Conservation (phyloP, 495 filamentous ascomycete species). For the Penicillium goetzii region DNA sequence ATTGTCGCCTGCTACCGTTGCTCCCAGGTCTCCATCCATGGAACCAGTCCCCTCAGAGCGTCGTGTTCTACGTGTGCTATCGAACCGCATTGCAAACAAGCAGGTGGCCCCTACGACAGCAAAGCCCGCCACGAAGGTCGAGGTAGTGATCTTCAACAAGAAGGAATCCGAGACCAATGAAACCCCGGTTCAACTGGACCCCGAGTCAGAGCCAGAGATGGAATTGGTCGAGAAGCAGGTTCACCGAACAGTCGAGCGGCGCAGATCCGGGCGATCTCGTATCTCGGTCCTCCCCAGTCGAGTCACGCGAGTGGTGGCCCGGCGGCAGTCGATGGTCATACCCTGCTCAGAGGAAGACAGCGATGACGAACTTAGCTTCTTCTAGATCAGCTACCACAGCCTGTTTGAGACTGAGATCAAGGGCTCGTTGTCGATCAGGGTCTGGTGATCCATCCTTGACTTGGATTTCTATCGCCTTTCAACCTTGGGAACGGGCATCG, state of each 20-base stretch:
- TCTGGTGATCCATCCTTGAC: neutral
- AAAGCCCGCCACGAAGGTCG: conserved; percentile 28
- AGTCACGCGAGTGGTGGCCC: neutral
- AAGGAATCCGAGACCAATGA: conserved; percentile 9
- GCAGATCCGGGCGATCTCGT: conserved; percentile 25
- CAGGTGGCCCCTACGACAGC: neutral
- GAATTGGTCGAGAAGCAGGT: conserved; percentile 19
- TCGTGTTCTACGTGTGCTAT: conserved; percentile 27
- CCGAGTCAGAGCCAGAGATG: conserved; percentile 11
- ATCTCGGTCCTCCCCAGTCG: conserved; percentile 1
- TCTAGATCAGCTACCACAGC: conserved; percentile 24
- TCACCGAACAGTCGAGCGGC: conserved; percentile 28
- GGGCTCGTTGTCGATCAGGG: neutral
- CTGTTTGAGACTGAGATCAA: neutral
- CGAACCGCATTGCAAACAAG: conserved; percentile 15
- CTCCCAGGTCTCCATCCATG: conserved; percentile 15
- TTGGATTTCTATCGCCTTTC: neutral
- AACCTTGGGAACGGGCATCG: conserved; percentile 10
- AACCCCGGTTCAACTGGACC: neutral
- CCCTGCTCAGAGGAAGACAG: conserved; percentile 44
- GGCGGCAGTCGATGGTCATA: conserved; percentile 24
- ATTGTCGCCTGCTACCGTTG: neutral
- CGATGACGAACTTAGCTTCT: conserved; percentile 52
- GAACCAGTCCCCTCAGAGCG: conserved; percentile 17
- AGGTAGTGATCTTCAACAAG: conserved; percentile 46